These are phyloP conservation scores for Rhodotorula babjevae DNA, from an alignment of 768 basidiomycete genomes.

Conservation along the genomic window DNA sequence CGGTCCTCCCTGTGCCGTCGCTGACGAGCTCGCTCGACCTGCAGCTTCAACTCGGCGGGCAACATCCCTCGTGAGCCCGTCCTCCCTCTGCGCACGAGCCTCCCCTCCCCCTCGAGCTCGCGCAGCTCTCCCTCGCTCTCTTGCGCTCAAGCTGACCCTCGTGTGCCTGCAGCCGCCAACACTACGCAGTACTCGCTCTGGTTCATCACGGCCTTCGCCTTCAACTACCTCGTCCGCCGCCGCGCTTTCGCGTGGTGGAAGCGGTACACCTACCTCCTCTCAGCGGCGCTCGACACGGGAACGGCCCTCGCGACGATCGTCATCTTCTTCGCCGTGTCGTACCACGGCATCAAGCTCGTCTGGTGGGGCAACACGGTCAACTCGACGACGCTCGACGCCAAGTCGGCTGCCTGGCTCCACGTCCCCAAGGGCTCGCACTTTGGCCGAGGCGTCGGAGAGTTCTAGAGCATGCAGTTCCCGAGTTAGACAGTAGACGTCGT, in stretches of 20 bases:
- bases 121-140: no score
- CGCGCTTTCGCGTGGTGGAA: constrained; percentile 54
- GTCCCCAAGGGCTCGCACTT: background rate
- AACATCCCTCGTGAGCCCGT: constrained; percentile 83
- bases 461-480: no score
- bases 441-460: background rate
- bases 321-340: constrained; percentile 47
- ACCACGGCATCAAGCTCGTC: constrained; percentile 47
- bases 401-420: background rate
- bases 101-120: no score
- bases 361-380: constrained; percentile 44
- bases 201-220: constrained; percentile 80
- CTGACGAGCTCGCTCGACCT: background rate
- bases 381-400: constrained; percentile 32
- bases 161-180: no score
- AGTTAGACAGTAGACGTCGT: no score
- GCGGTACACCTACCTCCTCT: constrained; percentile 55
- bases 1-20: background rate
- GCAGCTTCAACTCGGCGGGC: constrained; percentile 58
- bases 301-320: constrained; percentile 49
- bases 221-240: constrained; percentile 55
- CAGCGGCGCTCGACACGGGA: constrained; percentile 52
- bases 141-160: no score
- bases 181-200: constrained; percentile 91
- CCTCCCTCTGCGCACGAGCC: no score